These are phyloP conservation scores for Colletotrichum sp. DNA, from an alignment of 2,329 filamentous ascomycete species.

Conservation along the genomic window DNA sequence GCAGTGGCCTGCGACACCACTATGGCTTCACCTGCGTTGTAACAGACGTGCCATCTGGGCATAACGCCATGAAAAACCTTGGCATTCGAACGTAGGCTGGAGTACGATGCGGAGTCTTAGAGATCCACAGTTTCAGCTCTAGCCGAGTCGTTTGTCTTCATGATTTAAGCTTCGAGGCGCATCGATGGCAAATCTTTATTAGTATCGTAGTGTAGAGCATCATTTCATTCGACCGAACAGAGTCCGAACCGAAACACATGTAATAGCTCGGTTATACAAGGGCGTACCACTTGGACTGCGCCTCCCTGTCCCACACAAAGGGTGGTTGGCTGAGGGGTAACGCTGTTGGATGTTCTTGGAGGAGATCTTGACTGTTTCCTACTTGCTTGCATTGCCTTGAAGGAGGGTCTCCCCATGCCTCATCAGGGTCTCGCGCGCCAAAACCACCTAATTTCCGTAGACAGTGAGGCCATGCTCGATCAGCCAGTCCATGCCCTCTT, in stretches of 20 bases:
- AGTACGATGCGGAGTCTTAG: neutral
- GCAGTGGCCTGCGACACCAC: neutral
- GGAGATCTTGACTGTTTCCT: neutral
- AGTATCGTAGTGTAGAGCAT: neutral
- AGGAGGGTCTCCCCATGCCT: neutral
- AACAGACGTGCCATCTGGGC: neutral
- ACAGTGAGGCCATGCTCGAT: slow-evolving; percentile 29
- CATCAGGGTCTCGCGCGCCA: neutral
- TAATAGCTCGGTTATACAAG: neutral
- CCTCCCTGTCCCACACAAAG: neutral
- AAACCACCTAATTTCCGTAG: slow-evolving; percentile 26
- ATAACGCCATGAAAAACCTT: neutral
- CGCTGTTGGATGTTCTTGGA: neutral
- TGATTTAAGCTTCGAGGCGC: neutral
- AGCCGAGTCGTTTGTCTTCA: neutral
- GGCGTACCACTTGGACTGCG: neutral
- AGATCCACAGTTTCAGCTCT: neutral
- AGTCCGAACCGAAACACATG: neutral
- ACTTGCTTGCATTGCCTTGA: neutral
- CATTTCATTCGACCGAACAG: neutral
- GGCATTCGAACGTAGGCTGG: neutral
- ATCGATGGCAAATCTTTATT: neutral
- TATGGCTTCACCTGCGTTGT: neutral
- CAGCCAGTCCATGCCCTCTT: slow-evolving; percentile 33
- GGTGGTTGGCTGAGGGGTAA: neutral